phyloP scores from a whole-genome alignment of 176 grass and related monocot species.

The Rhynchospora pubera region DNA sequence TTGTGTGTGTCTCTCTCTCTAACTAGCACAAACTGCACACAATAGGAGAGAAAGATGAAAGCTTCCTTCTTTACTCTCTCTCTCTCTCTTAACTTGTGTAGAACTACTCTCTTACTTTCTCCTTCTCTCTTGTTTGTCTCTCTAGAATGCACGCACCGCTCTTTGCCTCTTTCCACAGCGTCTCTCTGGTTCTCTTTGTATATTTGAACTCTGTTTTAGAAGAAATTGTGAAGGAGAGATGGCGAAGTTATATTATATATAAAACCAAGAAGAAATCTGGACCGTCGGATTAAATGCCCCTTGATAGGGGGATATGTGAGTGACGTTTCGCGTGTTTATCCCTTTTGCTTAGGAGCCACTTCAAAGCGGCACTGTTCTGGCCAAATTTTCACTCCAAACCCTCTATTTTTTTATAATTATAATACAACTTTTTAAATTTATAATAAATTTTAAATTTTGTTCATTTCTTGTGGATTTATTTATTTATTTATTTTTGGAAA shows the following conservation, averaged over 20 bases:
- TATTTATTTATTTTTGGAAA: no score
- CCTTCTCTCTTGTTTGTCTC: not conserved
- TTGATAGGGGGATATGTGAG: not conserved
- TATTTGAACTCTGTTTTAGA: not conserved
- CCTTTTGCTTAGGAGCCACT: not conserved
- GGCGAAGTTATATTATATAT: conserved; percentile 24
- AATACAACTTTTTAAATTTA: not conserved
- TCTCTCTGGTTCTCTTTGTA: not conserved
- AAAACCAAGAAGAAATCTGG: conserved; percentile 1
- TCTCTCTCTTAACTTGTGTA: not conserved
- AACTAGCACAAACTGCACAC: not conserved
- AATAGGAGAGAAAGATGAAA: not conserved
- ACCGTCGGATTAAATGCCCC: not conserved
- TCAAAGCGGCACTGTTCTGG: conserved; percentile 2
- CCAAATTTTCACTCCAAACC: not conserved
- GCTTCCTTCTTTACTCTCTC: not conserved
- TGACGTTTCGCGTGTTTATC: conserved; percentile 13
- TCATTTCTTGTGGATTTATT: not conserved
- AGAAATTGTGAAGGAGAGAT: not conserved
- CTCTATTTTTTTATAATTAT: not conserved
- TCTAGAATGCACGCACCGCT: not conserved
- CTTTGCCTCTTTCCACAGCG: not conserved
- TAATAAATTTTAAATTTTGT: not conserved
- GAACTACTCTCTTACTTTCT: not conserved
- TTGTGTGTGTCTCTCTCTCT: not conserved